Evolutionary conservation across 1,284 basidiomycete species (phyloP).

Genomic region (Testicularia cyperi): DNA sequence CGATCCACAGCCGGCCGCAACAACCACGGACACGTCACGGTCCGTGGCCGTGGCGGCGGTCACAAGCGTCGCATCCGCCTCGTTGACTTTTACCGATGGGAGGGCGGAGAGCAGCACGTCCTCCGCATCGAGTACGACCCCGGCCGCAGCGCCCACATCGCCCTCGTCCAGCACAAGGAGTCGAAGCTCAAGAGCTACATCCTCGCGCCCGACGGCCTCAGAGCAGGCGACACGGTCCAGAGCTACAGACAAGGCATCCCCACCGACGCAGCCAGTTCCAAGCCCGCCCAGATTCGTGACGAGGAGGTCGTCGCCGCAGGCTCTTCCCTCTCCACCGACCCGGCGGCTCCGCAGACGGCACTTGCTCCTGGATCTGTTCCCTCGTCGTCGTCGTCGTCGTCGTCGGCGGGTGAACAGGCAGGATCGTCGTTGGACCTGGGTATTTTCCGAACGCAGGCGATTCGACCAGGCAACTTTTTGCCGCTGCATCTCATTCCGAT

Average conservation of each 20-base stretch:
- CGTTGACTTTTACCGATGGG: constrained; percentile 76
- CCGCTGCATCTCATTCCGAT: constrained; percentile 87
- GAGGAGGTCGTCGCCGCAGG: too few relatives aligned
- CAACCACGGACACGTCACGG: constrained; percentile 77
- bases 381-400: constrained; percentile 12
- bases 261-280: not conserved
- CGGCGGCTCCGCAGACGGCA: constrained; percentile 29
- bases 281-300: not conserved
- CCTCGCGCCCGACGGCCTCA: constrained; percentile 82
- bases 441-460: constrained; percentile 78
- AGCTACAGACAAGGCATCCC: constrained; percentile 68
- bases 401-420: constrained; percentile 62
- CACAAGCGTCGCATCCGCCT: constrained; percentile 82
- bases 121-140: constrained; percentile 96
- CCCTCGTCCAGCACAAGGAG: constrained; percentile 70
- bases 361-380: constrained; percentile 13
- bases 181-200: constrained; percentile 76
- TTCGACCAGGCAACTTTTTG: constrained; percentile 90
- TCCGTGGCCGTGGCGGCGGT: constrained; percentile 85
- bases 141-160: constrained; percentile 88
- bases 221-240: constrained; percentile 83
- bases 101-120: constrained; percentile 80
- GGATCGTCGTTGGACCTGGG: constrained; percentile 73
- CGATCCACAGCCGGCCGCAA: constrained; percentile 87
- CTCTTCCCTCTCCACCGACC: constrained; percentile 11